phyloP scores from a whole-genome alignment of 176 grass and related monocot species.

The Poa pratensis region DNA sequence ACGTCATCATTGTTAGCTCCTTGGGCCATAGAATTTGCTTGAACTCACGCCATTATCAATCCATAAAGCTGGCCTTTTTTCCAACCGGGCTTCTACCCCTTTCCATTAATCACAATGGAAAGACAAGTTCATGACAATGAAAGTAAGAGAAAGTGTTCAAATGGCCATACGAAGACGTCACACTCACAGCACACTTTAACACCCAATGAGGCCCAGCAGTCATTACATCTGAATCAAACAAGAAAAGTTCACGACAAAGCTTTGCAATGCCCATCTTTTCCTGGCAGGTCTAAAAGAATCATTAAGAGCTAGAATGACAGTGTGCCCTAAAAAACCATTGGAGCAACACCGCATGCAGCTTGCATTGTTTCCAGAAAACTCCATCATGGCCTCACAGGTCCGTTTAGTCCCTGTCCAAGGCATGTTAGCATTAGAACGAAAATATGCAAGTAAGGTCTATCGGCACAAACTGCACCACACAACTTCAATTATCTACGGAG shows the following conservation, averaged over 20 bases:
- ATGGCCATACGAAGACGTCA: neutral
- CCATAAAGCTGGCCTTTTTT: no score
- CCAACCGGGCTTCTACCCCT: no score
- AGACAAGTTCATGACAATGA: no score
- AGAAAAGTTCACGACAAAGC: neutral
- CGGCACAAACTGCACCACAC: constrained; percentile 27
- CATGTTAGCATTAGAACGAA: neutral
- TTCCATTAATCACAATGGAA: no score
- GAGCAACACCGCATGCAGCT: neutral
- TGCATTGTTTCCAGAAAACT: neutral
- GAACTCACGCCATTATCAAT: no score
- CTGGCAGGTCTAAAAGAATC: constrained; percentile 3
- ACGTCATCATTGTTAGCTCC: no score
- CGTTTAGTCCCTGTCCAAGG: neutral
- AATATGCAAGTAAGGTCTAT: neutral
- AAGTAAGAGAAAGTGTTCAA: neutral
- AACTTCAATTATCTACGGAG: neutral
- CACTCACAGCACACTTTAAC: constrained; percentile 8
- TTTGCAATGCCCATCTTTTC: neutral
- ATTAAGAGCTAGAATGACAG: constrained; percentile 15
- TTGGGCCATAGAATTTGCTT: no score
- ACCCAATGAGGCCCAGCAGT: neutral
- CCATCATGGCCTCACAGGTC: neutral
- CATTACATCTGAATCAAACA: constrained; percentile 19
- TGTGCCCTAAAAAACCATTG: neutral